Conservation (phyloP, 768 basidiomycete species). For the Suillus spraguei region DNA sequence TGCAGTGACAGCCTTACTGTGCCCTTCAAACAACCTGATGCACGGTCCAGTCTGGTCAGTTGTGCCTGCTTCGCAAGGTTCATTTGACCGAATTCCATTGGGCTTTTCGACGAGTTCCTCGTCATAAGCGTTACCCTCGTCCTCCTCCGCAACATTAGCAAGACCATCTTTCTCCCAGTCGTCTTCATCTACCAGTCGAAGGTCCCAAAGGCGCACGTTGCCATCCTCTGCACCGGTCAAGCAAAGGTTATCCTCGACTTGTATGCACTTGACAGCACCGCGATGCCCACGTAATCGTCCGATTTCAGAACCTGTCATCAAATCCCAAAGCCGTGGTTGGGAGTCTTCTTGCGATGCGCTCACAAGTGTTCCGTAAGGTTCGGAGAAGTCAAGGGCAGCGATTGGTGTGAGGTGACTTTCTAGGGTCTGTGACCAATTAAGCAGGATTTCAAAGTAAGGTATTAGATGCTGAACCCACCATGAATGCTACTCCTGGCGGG, state of each 20-base stretch:
- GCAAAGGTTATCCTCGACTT: conserved; percentile 91
- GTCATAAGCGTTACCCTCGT: conserved; percentile 40
- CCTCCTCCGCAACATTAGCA: conserved; percentile 68
- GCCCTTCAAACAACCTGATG: conserved; percentile 80
- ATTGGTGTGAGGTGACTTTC: conserved; percentile 81
- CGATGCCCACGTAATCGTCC: conserved; percentile 83
- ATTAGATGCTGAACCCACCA: conserved; percentile 55
- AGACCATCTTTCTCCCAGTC: conserved; percentile 59
- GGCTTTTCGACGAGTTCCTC: conserved; percentile 41
- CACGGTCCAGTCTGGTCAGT: conserved; percentile 52
- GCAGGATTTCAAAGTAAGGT: not conserved
- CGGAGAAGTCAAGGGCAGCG: conserved; percentile 90
- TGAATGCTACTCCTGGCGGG: conserved; percentile 93
- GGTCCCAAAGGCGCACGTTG: conserved; percentile 87
- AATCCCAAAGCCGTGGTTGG: conserved; percentile 92
- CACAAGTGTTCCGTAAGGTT: conserved; percentile 94
- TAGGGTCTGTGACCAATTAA: conserved; percentile 58
- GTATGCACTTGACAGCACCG: conserved; percentile 83
- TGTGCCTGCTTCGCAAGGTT: conserved; percentile 41
- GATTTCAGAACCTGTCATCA: conserved; percentile 85
- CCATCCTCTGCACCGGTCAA: conserved; percentile 91
- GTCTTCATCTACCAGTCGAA: conserved; percentile 79
- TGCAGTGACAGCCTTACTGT: conserved; percentile 89
- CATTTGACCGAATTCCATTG: conserved; percentile 43
- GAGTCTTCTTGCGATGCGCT: conserved; percentile 85